phyloP scores from a whole-genome alignment of 2,329 filamentous ascomycete species.

The Sphaerulina musiva region DNA sequence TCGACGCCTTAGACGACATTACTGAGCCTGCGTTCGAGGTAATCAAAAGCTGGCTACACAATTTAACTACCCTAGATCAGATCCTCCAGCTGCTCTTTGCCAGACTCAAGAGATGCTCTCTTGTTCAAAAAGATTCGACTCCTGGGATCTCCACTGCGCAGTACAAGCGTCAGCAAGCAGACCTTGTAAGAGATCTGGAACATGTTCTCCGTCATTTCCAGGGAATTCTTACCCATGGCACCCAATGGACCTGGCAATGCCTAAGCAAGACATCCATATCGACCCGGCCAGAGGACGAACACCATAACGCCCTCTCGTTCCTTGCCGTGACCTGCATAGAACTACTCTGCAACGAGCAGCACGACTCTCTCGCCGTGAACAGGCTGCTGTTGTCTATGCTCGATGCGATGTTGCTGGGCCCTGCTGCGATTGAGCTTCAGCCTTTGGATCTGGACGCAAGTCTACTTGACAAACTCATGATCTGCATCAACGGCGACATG shows the following conservation, averaged over 20 bases:
- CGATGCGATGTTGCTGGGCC: conserved; percentile 20
- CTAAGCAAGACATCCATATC: conserved; percentile 12
- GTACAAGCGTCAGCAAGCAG: neutral
- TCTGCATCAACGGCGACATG: conserved; percentile 19
- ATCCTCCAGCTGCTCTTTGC: conserved; percentile 36
- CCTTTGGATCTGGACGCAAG: conserved; percentile 24
- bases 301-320: conserved; percentile 18
- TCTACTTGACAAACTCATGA: conserved; percentile 23
- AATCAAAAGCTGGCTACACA: conserved; percentile 73
- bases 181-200: conserved; percentile 11
- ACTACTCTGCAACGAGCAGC: conserved; percentile 18
- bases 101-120: conserved; percentile 4
- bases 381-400: conserved; percentile 19
- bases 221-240: conserved; percentile 61
- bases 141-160: neutral
- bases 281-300: neutral
- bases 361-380: conserved; percentile 15
- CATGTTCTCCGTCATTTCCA: conserved; percentile 65
- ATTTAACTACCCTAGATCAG: conserved; percentile 47
- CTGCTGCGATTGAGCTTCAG: conserved; percentile 16
- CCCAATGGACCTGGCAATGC: conserved; percentile 25
- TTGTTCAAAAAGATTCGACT: neutral
- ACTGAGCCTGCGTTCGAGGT: conserved; percentile 68
- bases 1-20: conserved; percentile 71
- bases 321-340: conserved; percentile 22